Base-by-base conservation (phyloP, 2,329 filamentous ascomycete genomes). In the Nothopassalora personata region DNA sequence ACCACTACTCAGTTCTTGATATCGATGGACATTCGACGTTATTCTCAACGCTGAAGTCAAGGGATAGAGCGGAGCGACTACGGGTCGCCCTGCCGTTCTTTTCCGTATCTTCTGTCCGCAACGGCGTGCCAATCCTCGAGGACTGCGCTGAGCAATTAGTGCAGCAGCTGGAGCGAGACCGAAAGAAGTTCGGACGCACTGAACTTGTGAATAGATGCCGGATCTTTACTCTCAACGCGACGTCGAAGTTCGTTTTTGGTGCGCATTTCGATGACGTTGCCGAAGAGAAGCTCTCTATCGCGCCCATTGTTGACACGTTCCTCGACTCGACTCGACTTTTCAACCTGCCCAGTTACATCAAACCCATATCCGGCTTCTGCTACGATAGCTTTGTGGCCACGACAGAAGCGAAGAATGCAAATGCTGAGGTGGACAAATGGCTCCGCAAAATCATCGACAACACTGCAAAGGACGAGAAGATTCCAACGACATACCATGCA, bases 41-140 rank as follows among this genome's bases (percentile, higher is more conserved):
- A 18, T 53, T 53, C n/a, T 53, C 50, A 18, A 53, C 50, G 4
- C 31, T 53, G 30, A 18, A 33, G 15, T 33, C 31, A 23, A 27
- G 50, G 11, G 34, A 33, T 18, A 27, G 50, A 18, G 19, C 30
- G 30, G 31, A 33, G 7, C 13, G 50, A 9, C 27, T 53, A 7
- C 31, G 34, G 30, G 50, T 53, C 28, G 50, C 50, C 5, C 50
- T 53, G 18, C 50, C 50, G 5, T 53, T 53, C 50, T 53, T 53
- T 33, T 53, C 50, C 15, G 11, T 28, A 18, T 27, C 50, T 4
- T 33, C 50, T 15, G 50, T 33, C 7, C 50, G 34, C 15, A 27
- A 19, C 5, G 27, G 34, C 15, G 50, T 53, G 8, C 27, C 30
- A 8, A 53, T 53, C 13, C 28, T 53, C 27, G 28, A 53, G 19